These are phyloP conservation scores for Euphrasia confusa DNA, from an alignment of 257 asterid species.

Conservation along the genomic window DNA sequence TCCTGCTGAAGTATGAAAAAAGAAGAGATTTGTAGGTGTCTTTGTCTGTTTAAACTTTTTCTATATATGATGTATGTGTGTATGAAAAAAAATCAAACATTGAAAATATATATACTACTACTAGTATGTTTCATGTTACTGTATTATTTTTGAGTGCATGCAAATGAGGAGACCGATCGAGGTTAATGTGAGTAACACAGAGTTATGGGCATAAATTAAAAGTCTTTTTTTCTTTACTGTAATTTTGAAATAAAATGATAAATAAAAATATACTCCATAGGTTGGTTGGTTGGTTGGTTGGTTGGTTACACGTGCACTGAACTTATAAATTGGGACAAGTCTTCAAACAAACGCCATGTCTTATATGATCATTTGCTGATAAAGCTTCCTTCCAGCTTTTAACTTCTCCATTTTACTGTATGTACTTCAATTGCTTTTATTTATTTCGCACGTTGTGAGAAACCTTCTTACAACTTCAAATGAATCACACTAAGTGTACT, in stretches of 20 bases:
- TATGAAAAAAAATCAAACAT: neutral
- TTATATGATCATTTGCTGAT: too few species aligned
- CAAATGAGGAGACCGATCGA: neutral
- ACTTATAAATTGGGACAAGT: slow-evolving; percentile 30
- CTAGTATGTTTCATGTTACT: too few species aligned
- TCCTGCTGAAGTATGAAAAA: slow-evolving; percentile 30
- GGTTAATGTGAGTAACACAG: slow-evolving; percentile 6
- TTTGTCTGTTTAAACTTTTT: too few species aligned
- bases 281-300: too few species aligned
- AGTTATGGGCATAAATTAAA: slow-evolving; percentile 53
- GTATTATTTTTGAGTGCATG: slow-evolving; percentile 1
- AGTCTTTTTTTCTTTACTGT: slow-evolving; percentile 31
- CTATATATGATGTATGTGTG: slow-evolving; percentile 16
- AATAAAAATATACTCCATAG: too few species aligned
- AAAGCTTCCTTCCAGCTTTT: too few species aligned
- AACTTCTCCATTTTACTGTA: too few species aligned
- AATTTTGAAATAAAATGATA: neutral
- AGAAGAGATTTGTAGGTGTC: slow-evolving; percentile 3
- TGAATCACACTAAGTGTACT: too few species aligned
- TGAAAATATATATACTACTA: neutral
- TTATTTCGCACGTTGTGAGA: too few species aligned
- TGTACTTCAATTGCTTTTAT: too few species aligned
- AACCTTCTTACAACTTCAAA: too few species aligned
- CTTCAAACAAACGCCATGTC: too few species aligned
- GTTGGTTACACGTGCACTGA: slow-evolving; percentile 62